Evolutionary conservation across 306 rosid species (phyloP), one percentile per base, ranked within the genome.

Genomic region (Oxytropis ochrocephala): DNA sequence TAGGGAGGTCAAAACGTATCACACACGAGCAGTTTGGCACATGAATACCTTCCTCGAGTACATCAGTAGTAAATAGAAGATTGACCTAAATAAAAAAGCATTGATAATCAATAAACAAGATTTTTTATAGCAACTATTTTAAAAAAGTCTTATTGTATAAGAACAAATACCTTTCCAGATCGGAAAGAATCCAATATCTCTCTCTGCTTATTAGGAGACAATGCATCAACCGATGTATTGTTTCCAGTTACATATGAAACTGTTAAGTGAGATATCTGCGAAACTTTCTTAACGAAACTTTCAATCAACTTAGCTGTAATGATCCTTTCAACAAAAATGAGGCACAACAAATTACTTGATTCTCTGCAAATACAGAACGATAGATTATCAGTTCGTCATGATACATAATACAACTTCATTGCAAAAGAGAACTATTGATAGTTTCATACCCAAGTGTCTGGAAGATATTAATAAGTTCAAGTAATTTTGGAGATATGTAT

Each of bases 11-110:
- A 81, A 90, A 94, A 36, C 95, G 95, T 84, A 94, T 78, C 65
- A 90, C 98, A 78, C 80, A 87, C 47, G 97, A 87, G 84, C 97
- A 94, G 67, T 87, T 80, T 24, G 92, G 95, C 68, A 94, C 92
- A 56, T 94, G 89, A 74, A 90, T 89, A 76, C 97, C 98, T 83
- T 94, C 98, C 83, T 94, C 98, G 61, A 91, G 87, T 66, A 94
- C 96, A 64, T 88, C 97, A 48, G 98, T 94, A 70, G 98, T 79
- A 81, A 94, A 87, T 64, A 94, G 82, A 64, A 94, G 75, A 85
- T 94, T 94, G 85, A 94, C 85, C 98, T 94, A 72, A 74, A 76
- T 51, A 43, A 43, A 69, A 73, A 83, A 62, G 71, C 49, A 76
- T 67, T 16, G 44, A 50, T 70, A 78, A 73, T 29, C 55, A 44